These are phyloP conservation scores for Gossypium trilobum DNA, from an alignment of 441 rosid species.

Conservation along the genomic window DNA sequence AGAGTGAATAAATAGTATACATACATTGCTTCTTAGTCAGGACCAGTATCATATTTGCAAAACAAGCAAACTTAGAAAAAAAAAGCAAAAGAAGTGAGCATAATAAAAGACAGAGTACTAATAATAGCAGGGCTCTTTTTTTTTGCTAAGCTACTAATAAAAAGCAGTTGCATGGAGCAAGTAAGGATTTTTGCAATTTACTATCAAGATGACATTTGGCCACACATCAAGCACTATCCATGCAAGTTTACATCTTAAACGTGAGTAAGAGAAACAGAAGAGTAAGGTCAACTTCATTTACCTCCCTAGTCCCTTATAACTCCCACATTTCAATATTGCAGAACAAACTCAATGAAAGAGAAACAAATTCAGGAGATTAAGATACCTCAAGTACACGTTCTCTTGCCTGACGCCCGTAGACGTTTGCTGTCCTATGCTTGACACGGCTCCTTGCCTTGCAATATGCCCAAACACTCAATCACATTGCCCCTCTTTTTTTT, in stretches of 20 bases:
- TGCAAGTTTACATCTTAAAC: background rate
- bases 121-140: too few relatives aligned
- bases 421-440: conserved; percentile 23
- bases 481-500: background rate
- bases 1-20: background rate
- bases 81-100: background rate
- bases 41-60: background rate
- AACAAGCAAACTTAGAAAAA: background rate
- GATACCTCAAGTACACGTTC: conserved; percentile 57
- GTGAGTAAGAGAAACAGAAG: background rate
- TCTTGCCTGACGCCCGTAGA: conserved; percentile 38
- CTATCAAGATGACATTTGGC: background rate
- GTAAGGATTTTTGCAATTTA: background rate
- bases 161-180: background rate
- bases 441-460: conserved; percentile 34
- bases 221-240: background rate
- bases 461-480: conserved; percentile 18
- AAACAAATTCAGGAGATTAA: background rate
- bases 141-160: background rate
- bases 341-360: background rate
- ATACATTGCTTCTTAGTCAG: background rate
- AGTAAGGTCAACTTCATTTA: background rate
- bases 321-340: background rate
- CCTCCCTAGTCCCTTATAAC: background rate
- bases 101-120: background rate